These are phyloP conservation scores for Solanum sparsipilum DNA, from an alignment of 257 asterid species.

Conservation along the genomic window DNA sequence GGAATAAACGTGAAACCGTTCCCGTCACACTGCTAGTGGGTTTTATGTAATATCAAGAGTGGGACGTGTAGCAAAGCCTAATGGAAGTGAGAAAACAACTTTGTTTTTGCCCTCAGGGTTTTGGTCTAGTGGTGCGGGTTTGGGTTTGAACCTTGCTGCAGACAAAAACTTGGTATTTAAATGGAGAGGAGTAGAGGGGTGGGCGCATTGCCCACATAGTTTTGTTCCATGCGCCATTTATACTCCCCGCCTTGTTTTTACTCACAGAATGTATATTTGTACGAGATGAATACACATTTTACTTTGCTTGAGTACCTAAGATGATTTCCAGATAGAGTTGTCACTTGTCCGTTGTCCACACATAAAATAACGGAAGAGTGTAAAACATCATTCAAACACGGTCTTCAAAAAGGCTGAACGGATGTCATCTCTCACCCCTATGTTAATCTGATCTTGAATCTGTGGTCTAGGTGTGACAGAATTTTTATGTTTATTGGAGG, in stretches of 20 bases:
- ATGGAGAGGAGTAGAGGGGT: not conserved
- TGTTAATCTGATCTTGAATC: not conserved
- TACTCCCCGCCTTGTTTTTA: not conserved
- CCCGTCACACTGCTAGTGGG: not conserved
- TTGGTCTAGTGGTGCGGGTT: not conserved
- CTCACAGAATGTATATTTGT: not conserved
- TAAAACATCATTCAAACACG: not conserved
- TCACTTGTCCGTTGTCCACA: not conserved
- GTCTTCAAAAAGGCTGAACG: not conserved
- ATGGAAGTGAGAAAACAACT: not conserved
- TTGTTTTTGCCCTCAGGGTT: not conserved
- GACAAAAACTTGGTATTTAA: not conserved
- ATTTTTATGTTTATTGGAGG: not conserved
- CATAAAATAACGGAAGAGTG: not conserved
- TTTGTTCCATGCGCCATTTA: not conserved
- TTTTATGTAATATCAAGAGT: not conserved
- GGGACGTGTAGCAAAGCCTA: not conserved
- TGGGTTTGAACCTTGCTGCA: not conserved
- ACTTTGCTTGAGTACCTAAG: not conserved
- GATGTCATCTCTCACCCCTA: not conserved
- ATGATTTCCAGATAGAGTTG: not conserved
- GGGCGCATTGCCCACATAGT: not conserved
- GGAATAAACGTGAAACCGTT: not conserved
- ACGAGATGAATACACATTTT: not conserved
- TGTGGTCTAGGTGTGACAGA: conserved; percentile 1